Conservation (phyloP, 371 early-diverging fungal species). For the Entomophthora muscae region DNA sequence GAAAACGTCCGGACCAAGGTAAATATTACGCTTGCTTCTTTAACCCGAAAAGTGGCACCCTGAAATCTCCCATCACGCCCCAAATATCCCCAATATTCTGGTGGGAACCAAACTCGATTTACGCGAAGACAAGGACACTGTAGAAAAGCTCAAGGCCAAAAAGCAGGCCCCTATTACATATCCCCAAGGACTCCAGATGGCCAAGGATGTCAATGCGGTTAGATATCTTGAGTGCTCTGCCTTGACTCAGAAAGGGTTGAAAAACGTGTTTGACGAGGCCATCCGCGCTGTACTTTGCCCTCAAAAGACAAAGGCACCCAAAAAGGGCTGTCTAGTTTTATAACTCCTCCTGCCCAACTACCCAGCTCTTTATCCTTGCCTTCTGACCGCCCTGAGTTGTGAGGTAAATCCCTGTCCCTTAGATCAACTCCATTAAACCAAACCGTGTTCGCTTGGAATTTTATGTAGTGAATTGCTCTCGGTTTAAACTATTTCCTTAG, state of each 20-base stretch:
- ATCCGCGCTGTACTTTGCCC: constrained; percentile 87
- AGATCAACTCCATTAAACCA: too few relatives aligned
- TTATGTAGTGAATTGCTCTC: too few relatives aligned
- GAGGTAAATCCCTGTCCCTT: too few relatives aligned
- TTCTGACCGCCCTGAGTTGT: neutral
- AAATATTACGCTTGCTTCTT: constrained; percentile 10
- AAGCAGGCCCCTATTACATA: constrained; percentile 80
- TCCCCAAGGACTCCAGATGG: constrained; percentile 74
- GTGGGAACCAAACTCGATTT: constrained; percentile 98
- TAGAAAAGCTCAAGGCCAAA: constrained; percentile 72
- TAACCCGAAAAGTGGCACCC: constrained; percentile 61
- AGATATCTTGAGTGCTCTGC: constrained; percentile 97
- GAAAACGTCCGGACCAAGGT: constrained; percentile 80
- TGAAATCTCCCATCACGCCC: constrained; percentile 89
- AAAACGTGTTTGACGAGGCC: constrained; percentile 96
- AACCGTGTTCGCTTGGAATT: too few relatives aligned
- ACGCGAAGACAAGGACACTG: constrained; percentile 77
- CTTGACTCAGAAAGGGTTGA: constrained; percentile 92
- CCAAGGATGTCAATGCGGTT: constrained; percentile 77
- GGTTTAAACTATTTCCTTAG: too few relatives aligned
- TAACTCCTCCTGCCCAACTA: constrained; percentile 14
- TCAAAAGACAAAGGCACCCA: constrained; percentile 30
- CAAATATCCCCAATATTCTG: constrained; percentile 86
- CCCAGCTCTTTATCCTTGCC: neutral
- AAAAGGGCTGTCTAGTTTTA: constrained; percentile 53